These are phyloP conservation scores for Tuber calosporum DNA, from an alignment of 495 filamentous ascomycete genomes.

Conservation along the genomic window DNA sequence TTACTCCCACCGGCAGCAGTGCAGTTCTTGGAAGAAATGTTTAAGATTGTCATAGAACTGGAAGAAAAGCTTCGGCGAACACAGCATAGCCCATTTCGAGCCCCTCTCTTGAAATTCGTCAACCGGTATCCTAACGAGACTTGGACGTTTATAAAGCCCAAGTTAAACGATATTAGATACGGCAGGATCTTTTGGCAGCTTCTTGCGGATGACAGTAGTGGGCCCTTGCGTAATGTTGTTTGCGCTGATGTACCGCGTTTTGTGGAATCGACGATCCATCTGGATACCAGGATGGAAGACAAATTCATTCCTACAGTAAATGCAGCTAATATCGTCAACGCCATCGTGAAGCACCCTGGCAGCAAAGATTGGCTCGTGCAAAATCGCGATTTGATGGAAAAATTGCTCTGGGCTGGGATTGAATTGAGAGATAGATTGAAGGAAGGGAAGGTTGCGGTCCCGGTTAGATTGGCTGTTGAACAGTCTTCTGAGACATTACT, in stretches of 20 bases:
- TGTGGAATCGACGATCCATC: slow-evolving; percentile 55
- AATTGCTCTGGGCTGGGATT: slow-evolving; percentile 61
- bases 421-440: slow-evolving; percentile 66
- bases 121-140: slow-evolving; percentile 87
- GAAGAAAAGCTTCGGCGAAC: slow-evolving; percentile 81
- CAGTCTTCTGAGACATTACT: slow-evolving; percentile 86
- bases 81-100: slow-evolving; percentile 84
- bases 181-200: slow-evolving; percentile 93
- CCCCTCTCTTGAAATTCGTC: slow-evolving; percentile 87
- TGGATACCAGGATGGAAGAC: slow-evolving; percentile 55
- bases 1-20: slow-evolving; percentile 80
- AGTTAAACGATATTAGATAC: slow-evolving; percentile 71
- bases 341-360: slow-evolving; percentile 56
- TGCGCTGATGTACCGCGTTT: slow-evolving; percentile 66
- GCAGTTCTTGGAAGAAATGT: slow-evolving; percentile 78
- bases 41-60: slow-evolving; percentile 80
- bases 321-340: slow-evolving; percentile 73
- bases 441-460: slow-evolving; percentile 58
- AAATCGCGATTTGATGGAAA: slow-evolving; percentile 63
- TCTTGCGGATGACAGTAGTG: slow-evolving; percentile 67
- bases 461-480: slow-evolving; percentile 74
- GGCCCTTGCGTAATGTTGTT: slow-evolving; percentile 64
- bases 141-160: slow-evolving; percentile 66
- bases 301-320: slow-evolving; percentile 70
- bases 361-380: slow-evolving; percentile 68